These are phyloP conservation scores for Boehmeria nivea DNA, from an alignment of 306 rosid species.

Conservation along the genomic window DNA sequence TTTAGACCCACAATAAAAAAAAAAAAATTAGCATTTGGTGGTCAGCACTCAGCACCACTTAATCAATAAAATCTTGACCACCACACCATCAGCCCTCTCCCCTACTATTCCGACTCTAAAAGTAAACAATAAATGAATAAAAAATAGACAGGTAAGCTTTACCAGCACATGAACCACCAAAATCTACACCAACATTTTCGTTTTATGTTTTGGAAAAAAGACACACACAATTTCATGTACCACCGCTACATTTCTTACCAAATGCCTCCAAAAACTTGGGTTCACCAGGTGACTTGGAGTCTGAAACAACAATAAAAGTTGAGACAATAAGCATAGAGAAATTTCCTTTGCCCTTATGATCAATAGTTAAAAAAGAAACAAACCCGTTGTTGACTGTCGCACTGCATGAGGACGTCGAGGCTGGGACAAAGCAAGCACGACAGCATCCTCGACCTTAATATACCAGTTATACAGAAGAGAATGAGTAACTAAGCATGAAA, in stretches of 20 bases:
- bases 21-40: too few species aligned
- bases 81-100: too few species aligned
- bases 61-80: too few species aligned
- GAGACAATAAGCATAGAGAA: not conserved
- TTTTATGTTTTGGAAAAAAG: too few species aligned
- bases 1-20: too few species aligned
- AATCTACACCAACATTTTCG: not conserved
- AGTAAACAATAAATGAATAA: constrained; percentile 4
- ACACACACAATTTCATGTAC: not conserved
- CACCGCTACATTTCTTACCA: constrained; percentile 49
- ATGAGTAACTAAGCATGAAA: constrained; percentile 7
- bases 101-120: not conserved
- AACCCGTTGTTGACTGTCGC: constrained; percentile 59
- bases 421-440: constrained; percentile 73
- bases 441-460: constrained; percentile 89
- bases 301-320: constrained; percentile 45
- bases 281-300: constrained; percentile 68
- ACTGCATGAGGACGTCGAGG: constrained; percentile 59
- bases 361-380: constrained; percentile 4
- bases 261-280: constrained; percentile 76
- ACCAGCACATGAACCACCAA: not conserved
- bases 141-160: not conserved
- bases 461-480: not conserved
- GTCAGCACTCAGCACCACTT: too few species aligned
- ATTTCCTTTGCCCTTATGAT: not conserved